Base-by-base conservation (phyloP, 75 land plant genomes). In the Pinus albicaulis region DNA sequence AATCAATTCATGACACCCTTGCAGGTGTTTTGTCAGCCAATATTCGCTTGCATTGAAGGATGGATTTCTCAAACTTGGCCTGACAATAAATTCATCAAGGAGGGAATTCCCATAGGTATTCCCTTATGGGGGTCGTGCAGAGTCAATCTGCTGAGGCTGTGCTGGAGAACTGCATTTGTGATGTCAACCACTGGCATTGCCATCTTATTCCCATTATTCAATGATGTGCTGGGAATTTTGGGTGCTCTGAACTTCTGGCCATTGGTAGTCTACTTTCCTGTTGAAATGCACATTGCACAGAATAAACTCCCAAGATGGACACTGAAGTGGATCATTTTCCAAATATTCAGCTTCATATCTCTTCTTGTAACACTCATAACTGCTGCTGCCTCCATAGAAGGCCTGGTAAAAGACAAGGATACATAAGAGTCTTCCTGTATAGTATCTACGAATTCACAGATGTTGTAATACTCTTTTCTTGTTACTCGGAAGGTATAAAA, bases 201-300 rank as follows among this genome's bases (percentile, higher is more conserved):
- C 16, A 79, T 96, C 80, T 7, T 87, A 23, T 87, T 96, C 41
- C 99, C 98, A 28, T 93, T 89, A 79, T 95, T 95, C 89, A 95
- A 96, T 69, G 81, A 89, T 58, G 88, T 96, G 0, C 64, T 96
- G 59, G 99, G 95, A 25, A 41, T 96, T 38, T 17, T 93, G 55
- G 99, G 99, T 11, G 98, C 92, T 58, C 36, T 89, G 41, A 87
- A 85, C 52, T 96, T 96, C 76, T 96, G 92, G 95, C 99, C 99
- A 2, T 70, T 96, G 76, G 86, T 95, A 22, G 90, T 93, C 23
- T 93, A 96, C 75, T 96, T 96, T 74, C 99, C 97, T 16, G 91
- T 96, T 15, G 84, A 87, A 76, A 92, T 96, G 94, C 82, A 88
- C 78, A 80, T 93, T 38, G 79, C 74, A 10, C 97, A 89, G 78